Conservation (phyloP, 2,329 filamentous ascomycete species). For the Taxawa tesnikishii region DNA sequence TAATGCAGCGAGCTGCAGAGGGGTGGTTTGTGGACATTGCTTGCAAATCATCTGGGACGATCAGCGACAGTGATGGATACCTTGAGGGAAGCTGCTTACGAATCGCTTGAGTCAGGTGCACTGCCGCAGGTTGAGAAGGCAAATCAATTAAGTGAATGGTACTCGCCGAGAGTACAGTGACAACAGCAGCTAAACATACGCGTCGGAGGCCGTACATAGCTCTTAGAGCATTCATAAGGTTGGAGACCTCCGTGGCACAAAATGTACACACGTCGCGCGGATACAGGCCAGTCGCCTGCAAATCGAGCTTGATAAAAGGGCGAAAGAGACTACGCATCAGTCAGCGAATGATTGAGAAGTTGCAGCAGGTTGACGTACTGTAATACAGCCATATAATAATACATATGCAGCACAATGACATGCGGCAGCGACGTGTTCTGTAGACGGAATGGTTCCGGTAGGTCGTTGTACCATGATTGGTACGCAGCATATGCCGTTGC, state of each 20-base stretch:
- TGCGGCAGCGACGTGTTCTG: constrained; percentile 61
- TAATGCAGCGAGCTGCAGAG: constrained; percentile 29
- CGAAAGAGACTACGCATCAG: constrained; percentile 52
- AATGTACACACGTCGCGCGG: constrained; percentile 54
- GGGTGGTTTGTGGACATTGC: constrained; percentile 30
- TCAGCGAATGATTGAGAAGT: constrained; percentile 25
- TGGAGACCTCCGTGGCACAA: constrained; percentile 31
- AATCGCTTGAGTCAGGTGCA: constrained; percentile 29
- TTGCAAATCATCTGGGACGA: constrained; percentile 21
- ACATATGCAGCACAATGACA: constrained; percentile 49
- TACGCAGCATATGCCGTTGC: constrained; percentile 56
- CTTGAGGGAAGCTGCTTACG: constrained; percentile 5
- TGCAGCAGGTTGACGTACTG: constrained; percentile 65
- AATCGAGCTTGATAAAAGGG: constrained; percentile 54
- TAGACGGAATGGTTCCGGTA: constrained; percentile 52
- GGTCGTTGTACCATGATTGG: constrained; percentile 56
- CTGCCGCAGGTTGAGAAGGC: constrained; percentile 21
- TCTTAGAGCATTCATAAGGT: constrained; percentile 28
- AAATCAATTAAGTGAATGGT: constrained; percentile 34
- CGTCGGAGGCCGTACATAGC: constrained; percentile 30
- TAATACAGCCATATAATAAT: constrained; percentile 21
- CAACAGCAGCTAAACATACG: constrained; percentile 24
- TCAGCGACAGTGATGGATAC: neutral
- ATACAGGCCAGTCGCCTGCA: constrained; percentile 44
- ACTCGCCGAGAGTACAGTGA: constrained; percentile 27